These are phyloP conservation scores for Neofusicoccum parvum DNA, from an alignment of 2,329 filamentous ascomycete species.

Conservation along the genomic window DNA sequence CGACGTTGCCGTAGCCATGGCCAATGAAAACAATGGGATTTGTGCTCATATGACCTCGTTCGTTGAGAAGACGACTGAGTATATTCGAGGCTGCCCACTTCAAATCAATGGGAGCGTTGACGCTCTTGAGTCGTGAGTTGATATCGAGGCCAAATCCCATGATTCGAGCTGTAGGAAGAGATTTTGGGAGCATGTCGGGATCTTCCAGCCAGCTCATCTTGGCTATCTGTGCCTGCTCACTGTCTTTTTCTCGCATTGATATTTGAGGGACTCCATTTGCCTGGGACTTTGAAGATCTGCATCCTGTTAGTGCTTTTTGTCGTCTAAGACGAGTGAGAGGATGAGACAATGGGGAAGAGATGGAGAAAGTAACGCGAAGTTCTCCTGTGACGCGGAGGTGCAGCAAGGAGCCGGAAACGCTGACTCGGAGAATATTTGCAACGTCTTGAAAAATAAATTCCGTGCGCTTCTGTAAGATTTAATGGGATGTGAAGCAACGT, in stretches of 20 bases:
- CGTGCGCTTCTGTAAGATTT: too few relatives aligned
- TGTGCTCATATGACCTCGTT: background rate
- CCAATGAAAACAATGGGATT: conserved; percentile 11
- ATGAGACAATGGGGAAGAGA: too few relatives aligned
- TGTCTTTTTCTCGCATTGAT: background rate
- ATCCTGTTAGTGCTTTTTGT: background rate
- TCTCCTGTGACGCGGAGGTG: too few relatives aligned
- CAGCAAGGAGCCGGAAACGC: too few relatives aligned
- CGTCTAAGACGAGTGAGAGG: too few relatives aligned
- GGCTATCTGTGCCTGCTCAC: background rate
- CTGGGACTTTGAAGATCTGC: background rate
- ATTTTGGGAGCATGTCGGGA: conserved; percentile 3
- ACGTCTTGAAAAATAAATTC: too few relatives aligned
- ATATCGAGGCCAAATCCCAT: background rate
- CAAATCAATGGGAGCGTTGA: background rate
- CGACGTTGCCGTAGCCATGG: conserved; percentile 7
- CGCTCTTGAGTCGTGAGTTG: background rate
- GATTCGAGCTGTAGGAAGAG: background rate
- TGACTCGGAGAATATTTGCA: too few relatives aligned
- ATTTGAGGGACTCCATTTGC: background rate
- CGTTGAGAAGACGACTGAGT: background rate
- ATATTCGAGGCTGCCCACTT: background rate
- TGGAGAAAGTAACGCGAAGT: too few relatives aligned
- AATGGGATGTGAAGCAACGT: background rate
- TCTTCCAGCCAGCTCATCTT: conserved; percentile 1